Evolutionary conservation across 495 filamentous ascomycete species (phyloP).

Genomic region (Aspergillus homomorphus): DNA sequence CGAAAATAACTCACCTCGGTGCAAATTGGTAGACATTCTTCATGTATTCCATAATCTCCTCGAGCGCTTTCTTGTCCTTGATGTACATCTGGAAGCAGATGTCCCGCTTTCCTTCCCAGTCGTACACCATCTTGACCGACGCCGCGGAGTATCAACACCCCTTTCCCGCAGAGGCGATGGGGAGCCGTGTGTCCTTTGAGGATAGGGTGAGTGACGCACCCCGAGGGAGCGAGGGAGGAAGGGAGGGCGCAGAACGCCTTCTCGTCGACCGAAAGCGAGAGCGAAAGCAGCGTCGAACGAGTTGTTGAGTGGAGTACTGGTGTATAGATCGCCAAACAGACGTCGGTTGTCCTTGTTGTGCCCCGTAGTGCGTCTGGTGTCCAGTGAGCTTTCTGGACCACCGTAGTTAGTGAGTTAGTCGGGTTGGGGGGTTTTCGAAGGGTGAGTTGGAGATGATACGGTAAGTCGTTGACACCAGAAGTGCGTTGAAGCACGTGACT

Average conservation of each 20-base stretch:
- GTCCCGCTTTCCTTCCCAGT: constrained; percentile 69
- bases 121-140: constrained; percentile 60
- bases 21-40: constrained; percentile 57
- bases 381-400: constrained; percentile 16
- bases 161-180: constrained; percentile 34
- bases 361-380: constrained; percentile 1
- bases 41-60: constrained; percentile 66
- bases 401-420: constrained; percentile 15
- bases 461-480: background rate
- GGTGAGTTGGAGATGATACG: too few species aligned
- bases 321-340: background rate
- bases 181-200: constrained; percentile 19
- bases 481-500: background rate
- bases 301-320: background rate
- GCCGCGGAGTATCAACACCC: constrained; percentile 10
- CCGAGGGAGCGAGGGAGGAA: background rate
- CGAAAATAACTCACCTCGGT: constrained; percentile 54
- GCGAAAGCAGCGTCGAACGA: background rate
- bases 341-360: constrained; percentile 3
- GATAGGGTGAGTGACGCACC: background rate
- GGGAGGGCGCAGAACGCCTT: constrained; percentile 5
- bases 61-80: constrained; percentile 63
- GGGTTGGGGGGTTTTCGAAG: background rate
- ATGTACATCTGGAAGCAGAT: constrained; percentile 72
- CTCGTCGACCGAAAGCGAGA: background rate